phyloP scores from a whole-genome alignment of 768 basidiomycete genomes.

The Paxillus ammoniavirescens region DNA sequence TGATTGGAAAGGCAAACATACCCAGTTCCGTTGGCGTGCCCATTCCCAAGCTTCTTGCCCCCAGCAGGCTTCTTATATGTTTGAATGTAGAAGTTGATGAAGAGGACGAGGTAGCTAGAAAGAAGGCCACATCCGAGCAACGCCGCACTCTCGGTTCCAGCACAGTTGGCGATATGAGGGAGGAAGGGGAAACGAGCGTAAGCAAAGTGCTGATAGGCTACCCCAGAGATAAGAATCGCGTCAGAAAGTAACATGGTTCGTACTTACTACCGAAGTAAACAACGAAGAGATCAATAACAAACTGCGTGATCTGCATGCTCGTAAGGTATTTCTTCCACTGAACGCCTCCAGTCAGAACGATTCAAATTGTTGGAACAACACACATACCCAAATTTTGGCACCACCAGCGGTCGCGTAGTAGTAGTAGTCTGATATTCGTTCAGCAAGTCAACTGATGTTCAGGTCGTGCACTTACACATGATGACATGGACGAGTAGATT shows the following conservation, averaged over 20 bases:
- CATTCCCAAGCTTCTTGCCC: constrained; percentile 38
- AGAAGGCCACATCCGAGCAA: constrained; percentile 86
- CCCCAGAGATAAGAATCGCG: constrained; percentile 6
- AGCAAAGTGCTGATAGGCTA: constrained; percentile 82
- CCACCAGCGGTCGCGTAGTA: constrained; percentile 99
- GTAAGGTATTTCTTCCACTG: constrained; percentile 99
- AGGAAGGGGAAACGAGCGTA: constrained; percentile 55
- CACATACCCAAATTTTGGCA: constrained; percentile 87
- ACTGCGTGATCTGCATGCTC: constrained; percentile 94
- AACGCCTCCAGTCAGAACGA: constrained; percentile 1
- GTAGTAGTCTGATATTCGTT: constrained; percentile 76
- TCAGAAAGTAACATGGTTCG: not conserved
- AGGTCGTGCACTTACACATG: constrained; percentile 75
- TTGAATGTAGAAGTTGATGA: constrained; percentile 93
- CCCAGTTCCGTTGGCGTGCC: constrained; percentile 39
- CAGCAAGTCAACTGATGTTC: not conserved
- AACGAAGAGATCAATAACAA: constrained; percentile 84
- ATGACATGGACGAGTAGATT: constrained; percentile 94
- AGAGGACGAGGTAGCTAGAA: constrained; percentile 88
- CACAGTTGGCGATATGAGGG: constrained; percentile 81
- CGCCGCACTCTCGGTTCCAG: constrained; percentile 87
- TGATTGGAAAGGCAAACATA: constrained; percentile 11
- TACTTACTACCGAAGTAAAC: constrained; percentile 95
- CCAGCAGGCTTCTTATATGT: constrained; percentile 71
- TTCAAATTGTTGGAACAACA: not conserved